phyloP scores from a whole-genome alignment of 305 asterid genomes.

The Fraxinus nigra region DNA sequence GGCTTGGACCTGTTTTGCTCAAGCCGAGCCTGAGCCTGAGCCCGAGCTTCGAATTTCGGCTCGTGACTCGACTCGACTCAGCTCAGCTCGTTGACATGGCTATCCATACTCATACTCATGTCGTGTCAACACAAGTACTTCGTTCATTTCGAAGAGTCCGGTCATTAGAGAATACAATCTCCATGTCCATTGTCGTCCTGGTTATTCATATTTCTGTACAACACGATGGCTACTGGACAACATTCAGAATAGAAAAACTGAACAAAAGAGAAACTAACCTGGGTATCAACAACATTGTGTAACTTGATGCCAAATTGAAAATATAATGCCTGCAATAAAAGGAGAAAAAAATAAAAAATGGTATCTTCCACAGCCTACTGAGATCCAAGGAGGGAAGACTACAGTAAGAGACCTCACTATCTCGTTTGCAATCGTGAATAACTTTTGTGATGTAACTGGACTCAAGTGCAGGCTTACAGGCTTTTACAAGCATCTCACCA shows the following conservation, averaged over 20 bases:
- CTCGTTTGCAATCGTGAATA: slow-evolving; percentile 98
- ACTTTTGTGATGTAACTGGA: slow-evolving; percentile 88
- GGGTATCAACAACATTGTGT: slow-evolving; percentile 91
- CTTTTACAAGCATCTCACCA: slow-evolving; percentile 71
- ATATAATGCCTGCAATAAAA: slow-evolving; percentile 74
- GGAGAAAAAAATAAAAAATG: slow-evolving; percentile 22
- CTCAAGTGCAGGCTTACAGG: slow-evolving; percentile 99
- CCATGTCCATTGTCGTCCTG: not conserved
- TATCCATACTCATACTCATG: too few relatives aligned
- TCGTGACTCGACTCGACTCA: too few relatives aligned
- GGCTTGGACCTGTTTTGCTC: too few relatives aligned
- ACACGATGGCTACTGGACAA: not conserved
- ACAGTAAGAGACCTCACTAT: slow-evolving; percentile 88
- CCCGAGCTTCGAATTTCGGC: too few relatives aligned
- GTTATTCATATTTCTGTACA: not conserved
- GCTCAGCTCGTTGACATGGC: too few relatives aligned
- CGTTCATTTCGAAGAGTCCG: too few relatives aligned
- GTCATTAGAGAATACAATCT: too few relatives aligned
- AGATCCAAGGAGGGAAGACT: slow-evolving; percentile 29
- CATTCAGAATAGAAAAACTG: not conserved
- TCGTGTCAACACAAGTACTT: too few relatives aligned
- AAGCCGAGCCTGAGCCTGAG: too few relatives aligned
- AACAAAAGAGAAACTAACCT: slow-evolving; percentile 48
- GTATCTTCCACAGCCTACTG: slow-evolving; percentile 18
- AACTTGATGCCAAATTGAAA: slow-evolving; percentile 89